phyloP scores from a whole-genome alignment of 1,284 basidiomycete species.

The Cryptococcus jaspeensis region DNA sequence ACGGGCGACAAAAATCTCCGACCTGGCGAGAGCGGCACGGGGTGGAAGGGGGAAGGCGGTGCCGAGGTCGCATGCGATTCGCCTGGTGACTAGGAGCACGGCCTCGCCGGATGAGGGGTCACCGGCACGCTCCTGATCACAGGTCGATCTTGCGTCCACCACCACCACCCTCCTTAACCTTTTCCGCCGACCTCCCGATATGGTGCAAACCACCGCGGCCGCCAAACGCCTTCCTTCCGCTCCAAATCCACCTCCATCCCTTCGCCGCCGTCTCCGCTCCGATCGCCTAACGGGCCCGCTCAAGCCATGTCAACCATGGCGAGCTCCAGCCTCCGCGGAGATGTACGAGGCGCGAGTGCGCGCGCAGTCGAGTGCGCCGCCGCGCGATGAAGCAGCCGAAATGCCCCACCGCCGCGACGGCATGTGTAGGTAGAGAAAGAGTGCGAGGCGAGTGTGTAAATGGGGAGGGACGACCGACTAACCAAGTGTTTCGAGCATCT shows the following conservation, averaged over 20 bases:
- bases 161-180: no score
- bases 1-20: neutral
- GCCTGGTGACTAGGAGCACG: neutral
- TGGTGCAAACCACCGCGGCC: no score
- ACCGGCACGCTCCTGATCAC: constrained; percentile 1
- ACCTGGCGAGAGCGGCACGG: neutral
- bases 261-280: no score
- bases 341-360: neutral
- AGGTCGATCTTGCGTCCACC: no score
- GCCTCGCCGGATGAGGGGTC: constrained; percentile 12
- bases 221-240: no score
- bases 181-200: no score
- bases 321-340: no score
- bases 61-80: neutral
- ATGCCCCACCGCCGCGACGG: constrained; percentile 24
- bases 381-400: constrained; percentile 32
- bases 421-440: constrained; percentile 2
- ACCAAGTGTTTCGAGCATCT: constrained; percentile 99
- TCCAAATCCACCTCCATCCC: no score
- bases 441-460: constrained; percentile 33
- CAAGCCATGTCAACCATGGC: no score
- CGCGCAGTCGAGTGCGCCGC: neutral
- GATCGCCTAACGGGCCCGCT: no score
- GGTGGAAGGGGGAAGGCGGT: neutral
- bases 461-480: constrained; percentile 62